phyloP scores from a whole-genome alignment of 2,329 filamentous ascomycete genomes.

The Aureobasidium sp. region DNA sequence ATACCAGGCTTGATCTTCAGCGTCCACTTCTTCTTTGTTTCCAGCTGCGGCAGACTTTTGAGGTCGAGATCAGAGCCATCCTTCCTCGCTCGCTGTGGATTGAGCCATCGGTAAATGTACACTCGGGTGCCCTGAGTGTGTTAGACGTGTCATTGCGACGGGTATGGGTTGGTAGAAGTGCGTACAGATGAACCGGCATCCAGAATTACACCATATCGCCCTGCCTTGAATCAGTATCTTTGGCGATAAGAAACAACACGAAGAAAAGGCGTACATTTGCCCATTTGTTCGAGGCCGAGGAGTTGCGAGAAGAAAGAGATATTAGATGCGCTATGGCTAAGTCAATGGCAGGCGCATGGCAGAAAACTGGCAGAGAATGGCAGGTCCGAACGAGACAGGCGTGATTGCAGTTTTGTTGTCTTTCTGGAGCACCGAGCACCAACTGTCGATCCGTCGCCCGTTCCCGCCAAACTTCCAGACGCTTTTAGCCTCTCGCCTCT shows the following conservation, averaged over 20 bases:
- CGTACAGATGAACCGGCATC: slow-evolving; percentile 86
- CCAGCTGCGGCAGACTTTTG: slow-evolving; percentile 65
- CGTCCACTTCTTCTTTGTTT: slow-evolving; percentile 78
- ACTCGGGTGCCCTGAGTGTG: slow-evolving; percentile 64
- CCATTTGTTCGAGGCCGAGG: slow-evolving; percentile 1
- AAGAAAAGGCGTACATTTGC: not conserved
- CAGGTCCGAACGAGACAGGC: not conserved
- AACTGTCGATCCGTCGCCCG: not conserved
- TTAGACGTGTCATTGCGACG: slow-evolving; percentile 16
- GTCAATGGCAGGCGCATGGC: slow-evolving; percentile 42
- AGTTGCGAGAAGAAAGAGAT: not conserved
- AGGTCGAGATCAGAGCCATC: slow-evolving; percentile 52
- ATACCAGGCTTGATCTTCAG: slow-evolving; percentile 86
- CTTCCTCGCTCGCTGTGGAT: slow-evolving; percentile 58
- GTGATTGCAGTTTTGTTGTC: not conserved
- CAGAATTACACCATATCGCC: slow-evolving; percentile 79
- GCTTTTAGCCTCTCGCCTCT: not conserved
- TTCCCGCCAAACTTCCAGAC: not conserved
- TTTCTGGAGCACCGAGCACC: not conserved
- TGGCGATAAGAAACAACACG: not conserved
- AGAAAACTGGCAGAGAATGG: slow-evolving; percentile 6
- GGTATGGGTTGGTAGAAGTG: slow-evolving; percentile 11
- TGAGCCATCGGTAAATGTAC: slow-evolving; percentile 90
- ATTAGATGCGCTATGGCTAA: not conserved
- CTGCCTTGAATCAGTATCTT: not conserved